Percentiles rank a stretch among this genome's conserved stretches.
These are phyloP conservation scores for Kondoa subrosea DNA, from an alignment of 768 basidiomycete species.

Conservation along the genomic window DNA sequence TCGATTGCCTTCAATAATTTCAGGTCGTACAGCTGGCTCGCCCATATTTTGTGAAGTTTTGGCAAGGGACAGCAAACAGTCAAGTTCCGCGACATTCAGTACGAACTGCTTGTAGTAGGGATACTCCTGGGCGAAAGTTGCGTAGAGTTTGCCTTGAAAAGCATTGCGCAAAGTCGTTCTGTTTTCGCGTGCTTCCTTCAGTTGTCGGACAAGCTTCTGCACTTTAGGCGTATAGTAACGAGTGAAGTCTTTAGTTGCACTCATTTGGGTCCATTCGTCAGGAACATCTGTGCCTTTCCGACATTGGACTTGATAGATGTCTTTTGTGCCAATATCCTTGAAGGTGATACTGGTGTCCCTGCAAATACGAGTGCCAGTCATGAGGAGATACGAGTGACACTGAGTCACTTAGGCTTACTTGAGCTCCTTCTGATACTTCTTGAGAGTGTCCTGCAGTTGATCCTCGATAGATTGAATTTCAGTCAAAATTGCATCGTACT, in stretches of 20 bases:
- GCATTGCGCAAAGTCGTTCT: conserved; percentile 53
- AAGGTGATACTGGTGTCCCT: conserved; percentile 10
- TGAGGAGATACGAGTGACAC: neutral
- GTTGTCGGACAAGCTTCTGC: conserved; percentile 50
- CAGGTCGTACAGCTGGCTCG: conserved; percentile 82
- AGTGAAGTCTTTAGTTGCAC: conserved; percentile 42
- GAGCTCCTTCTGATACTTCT: conserved; percentile 48
- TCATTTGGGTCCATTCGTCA: conserved; percentile 58
- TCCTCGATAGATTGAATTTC: conserved; percentile 57
- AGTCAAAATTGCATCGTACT: conserved; percentile 49
- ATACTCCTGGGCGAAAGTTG: conserved; percentile 66
- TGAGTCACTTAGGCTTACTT: conserved; percentile 30
- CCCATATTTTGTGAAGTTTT: conserved; percentile 77
- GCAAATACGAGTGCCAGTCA: neutral
- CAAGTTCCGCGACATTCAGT: conserved; percentile 79
- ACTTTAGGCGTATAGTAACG: conserved; percentile 67
- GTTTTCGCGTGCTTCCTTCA: conserved; percentile 89
- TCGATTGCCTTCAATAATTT: conserved; percentile 60
- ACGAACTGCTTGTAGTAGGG: conserved; percentile 56
- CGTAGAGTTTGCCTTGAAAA: conserved; percentile 57
- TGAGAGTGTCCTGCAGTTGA: conserved; percentile 50
- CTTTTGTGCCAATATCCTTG: conserved; percentile 28
- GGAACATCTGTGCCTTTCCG: conserved; percentile 41
- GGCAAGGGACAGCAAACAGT: conserved; percentile 81
- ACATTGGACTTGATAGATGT: conserved; percentile 26